phyloP scores from a whole-genome alignment of 2,329 filamentous ascomycete species.

The Sclerotinia glacialis region DNA sequence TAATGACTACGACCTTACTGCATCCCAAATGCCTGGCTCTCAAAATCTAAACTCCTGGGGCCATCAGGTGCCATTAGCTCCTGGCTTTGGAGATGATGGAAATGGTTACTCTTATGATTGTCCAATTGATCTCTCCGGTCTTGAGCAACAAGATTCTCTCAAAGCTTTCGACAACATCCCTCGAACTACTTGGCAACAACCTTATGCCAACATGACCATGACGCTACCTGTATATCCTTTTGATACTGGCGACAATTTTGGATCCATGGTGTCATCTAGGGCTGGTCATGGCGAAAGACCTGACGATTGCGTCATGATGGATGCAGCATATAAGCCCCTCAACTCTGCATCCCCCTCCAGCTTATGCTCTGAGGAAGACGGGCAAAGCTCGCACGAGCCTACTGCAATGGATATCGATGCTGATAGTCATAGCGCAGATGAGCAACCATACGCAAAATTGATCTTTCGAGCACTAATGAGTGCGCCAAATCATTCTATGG shows the following conservation, averaged over 20 bases:
- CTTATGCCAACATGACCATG: conserved; percentile 26
- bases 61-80: conserved; percentile 25
- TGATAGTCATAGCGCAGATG: conserved; percentile 43
- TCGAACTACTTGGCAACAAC: conserved; percentile 27
- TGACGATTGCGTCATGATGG: conserved; percentile 18
- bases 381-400: conserved; percentile 31
- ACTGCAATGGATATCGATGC: conserved; percentile 34
- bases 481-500: conserved; percentile 65
- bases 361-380: conserved; percentile 35
- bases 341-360: conserved; percentile 27
- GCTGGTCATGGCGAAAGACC: conserved; percentile 9
- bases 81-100: conserved; percentile 24
- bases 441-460: conserved; percentile 73
- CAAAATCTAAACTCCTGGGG: conserved; percentile 30
- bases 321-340: conserved; percentile 20
- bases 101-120: conserved; percentile 30
- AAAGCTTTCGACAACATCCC: conserved; percentile 26
- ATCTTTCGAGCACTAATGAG: conserved; percentile 74
- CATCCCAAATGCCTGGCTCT: conserved; percentile 9
- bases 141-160: conserved; percentile 24
- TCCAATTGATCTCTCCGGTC: conserved; percentile 25
- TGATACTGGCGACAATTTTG: conserved; percentile 24
- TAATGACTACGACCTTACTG: conserved; percentile 27
- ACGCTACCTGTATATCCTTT: conserved; percentile 27
- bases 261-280: not conserved